phyloP scores from a whole-genome alignment of 176 grass and related monocot genomes.

The Triticum dicoccoides region DNA sequence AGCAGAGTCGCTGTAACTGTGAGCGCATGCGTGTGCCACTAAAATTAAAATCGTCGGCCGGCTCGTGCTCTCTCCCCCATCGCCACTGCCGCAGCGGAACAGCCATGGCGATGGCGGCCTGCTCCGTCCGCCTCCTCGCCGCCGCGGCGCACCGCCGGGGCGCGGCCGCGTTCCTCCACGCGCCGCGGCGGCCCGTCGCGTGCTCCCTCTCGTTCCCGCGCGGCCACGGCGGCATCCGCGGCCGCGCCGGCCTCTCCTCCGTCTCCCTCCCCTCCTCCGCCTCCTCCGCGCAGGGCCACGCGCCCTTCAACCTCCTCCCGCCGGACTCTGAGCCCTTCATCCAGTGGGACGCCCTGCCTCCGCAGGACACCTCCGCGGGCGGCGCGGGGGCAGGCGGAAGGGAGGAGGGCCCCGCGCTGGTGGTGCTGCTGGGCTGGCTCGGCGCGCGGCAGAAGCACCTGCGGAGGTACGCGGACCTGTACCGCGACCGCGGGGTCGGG shows the following conservation, averaged over 20 bases:
- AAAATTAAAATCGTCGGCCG: not conserved
- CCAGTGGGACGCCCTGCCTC: conserved; percentile 53
- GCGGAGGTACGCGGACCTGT: conserved; percentile 79
- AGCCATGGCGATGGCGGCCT: conserved; percentile 61
- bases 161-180: not conserved
- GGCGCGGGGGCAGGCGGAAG: conserved; percentile 11
- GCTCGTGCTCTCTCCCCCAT: not conserved
- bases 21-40: not conserved
- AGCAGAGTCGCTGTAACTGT: not conserved
- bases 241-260: conserved; percentile 28
- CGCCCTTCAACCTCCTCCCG: conserved; percentile 27
- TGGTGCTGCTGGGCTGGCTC: conserved; percentile 94
- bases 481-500: conserved; percentile 64
- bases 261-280: conserved; percentile 25
- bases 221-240: conserved; percentile 24
- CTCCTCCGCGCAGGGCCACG: not conserved
- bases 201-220: conserved; percentile 37
- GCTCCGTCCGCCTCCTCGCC: conserved; percentile 45
- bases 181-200: not conserved
- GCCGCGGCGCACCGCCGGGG: conserved; percentile 24
- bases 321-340: conserved; percentile 53
- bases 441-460: conserved; percentile 88
- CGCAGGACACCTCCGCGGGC: not conserved
- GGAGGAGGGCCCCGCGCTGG: conserved; percentile 48
- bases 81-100: not conserved